These are phyloP conservation scores for Saccharomyces mikatae DNA, from an alignment of 805 yeast genomes.

Conservation along the genomic window DNA sequence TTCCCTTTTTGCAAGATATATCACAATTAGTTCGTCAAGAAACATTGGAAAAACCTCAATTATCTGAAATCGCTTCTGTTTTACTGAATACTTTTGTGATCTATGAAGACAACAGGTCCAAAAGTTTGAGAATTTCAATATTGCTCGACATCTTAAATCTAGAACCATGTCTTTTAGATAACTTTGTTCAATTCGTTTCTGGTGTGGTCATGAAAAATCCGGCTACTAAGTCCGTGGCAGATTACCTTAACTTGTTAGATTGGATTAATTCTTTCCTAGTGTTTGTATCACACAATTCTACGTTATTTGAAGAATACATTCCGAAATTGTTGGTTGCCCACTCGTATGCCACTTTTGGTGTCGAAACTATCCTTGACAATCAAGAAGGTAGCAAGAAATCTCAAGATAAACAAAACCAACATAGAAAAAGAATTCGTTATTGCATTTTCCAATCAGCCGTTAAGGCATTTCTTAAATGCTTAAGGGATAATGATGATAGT, in stretches of 20 bases:
- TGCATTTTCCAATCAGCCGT: conserved; percentile 29
- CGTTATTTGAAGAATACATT: conserved; percentile 24
- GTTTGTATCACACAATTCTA: conserved; percentile 14
- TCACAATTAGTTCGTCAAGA: conserved; percentile 14
- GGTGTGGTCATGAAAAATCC: conserved; percentile 26
- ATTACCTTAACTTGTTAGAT: conserved; percentile 46
- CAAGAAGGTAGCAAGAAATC: conserved; percentile 18
- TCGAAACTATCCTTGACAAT: conserved; percentile 20
- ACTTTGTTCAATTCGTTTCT: conserved; percentile 35
- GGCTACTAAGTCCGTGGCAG: conserved; percentile 45
- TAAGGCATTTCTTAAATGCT: conserved; percentile 17
- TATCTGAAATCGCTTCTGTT: conserved; percentile 27
- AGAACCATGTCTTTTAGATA: conserved; percentile 30
- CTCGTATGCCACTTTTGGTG: conserved; percentile 24
- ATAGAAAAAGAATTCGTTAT: conserved; percentile 34
- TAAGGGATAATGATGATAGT: conserved; percentile 16
- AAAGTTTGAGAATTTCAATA: conserved; percentile 35
- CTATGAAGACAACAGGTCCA: conserved; percentile 45
- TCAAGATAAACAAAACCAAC: conserved; percentile 29
- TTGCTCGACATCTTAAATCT: conserved; percentile 32
- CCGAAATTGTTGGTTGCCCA: conserved; percentile 37
- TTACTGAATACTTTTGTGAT: conserved; percentile 42
- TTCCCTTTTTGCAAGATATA: conserved; percentile 23
- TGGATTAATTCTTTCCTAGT: conserved; percentile 43
- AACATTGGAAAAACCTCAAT: conserved; percentile 15